Conservation (phyloP, 257 asterid species). For the Nicotiana undulata region DNA sequence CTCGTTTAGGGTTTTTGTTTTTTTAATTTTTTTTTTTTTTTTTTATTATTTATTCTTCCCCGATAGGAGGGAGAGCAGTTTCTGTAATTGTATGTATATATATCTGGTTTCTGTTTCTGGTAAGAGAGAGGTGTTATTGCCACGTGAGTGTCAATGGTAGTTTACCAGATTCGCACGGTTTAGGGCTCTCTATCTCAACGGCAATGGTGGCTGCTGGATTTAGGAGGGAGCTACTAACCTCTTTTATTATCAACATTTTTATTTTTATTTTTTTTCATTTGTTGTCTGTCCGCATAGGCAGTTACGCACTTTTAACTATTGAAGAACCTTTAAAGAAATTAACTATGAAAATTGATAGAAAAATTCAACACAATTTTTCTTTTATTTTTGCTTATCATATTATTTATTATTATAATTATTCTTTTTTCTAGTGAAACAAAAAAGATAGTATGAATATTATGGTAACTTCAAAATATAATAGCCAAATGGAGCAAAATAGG, state of each 20-base stretch:
- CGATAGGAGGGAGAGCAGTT: background rate
- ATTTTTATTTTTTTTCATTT: background rate
- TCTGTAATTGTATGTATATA: background rate
- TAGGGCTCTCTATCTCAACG: background rate
- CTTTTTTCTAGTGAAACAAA: too few species aligned
- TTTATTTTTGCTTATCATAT: too few species aligned
- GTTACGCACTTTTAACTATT: too few species aligned
- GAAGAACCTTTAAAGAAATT: too few species aligned
- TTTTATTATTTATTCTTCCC: background rate
- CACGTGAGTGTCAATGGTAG: constrained; percentile 7
- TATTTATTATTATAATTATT: too few species aligned
- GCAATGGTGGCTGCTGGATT: constrained; percentile 6
- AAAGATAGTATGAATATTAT: too few species aligned
- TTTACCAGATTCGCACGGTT: constrained; percentile 7
- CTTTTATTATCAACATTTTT: background rate
- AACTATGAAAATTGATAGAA: too few species aligned
- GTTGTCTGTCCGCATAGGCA: too few species aligned
- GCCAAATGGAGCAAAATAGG: too few species aligned
- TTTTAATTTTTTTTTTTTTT: background rate
- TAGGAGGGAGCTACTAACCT: background rate
- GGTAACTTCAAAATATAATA: too few species aligned
- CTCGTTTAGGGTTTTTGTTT: background rate
- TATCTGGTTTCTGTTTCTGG: background rate
- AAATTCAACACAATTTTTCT: too few species aligned
- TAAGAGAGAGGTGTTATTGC: background rate